phyloP scores from a whole-genome alignment of 345 rosid species.

The Triadica sebifera region DNA sequence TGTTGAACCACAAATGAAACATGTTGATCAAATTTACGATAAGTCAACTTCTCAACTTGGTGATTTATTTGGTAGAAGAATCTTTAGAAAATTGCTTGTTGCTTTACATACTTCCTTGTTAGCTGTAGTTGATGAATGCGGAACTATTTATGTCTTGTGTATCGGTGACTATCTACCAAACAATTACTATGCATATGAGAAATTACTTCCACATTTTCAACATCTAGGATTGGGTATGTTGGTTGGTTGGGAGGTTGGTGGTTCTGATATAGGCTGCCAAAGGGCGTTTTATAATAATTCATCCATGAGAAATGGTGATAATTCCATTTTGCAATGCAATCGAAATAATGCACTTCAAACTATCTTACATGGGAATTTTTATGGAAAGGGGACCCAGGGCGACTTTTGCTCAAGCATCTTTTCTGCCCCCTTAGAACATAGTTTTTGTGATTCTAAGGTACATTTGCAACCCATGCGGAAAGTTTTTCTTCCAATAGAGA shows the following conservation, averaged over 20 bases:
- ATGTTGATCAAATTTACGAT: conserved; percentile 32
- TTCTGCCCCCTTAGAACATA: conserved; percentile 46
- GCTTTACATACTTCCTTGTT: conserved; percentile 68
- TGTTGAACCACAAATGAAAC: conserved; percentile 30
- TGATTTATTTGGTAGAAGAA: conserved; percentile 38
- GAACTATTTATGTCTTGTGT: conserved; percentile 57
- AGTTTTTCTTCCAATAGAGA: conserved; percentile 59
- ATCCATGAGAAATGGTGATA: conserved; percentile 26
- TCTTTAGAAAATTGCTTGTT: conserved; percentile 66
- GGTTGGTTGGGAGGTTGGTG: conserved; percentile 72
- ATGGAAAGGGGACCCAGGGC: conserved; percentile 29
- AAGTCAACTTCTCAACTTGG: conserved; percentile 28
- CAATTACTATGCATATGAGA: conserved; percentile 30
- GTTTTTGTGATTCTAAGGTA: conserved; percentile 33
- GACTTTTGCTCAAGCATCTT: conserved; percentile 49
- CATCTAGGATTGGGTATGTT: conserved; percentile 60
- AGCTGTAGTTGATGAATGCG: conserved; percentile 78
- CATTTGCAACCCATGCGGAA: conserved; percentile 38
- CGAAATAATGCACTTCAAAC: conserved; percentile 29
- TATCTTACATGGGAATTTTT: conserved; percentile 27
- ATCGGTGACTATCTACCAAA: conserved; percentile 50
- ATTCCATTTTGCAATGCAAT: conserved; percentile 27
- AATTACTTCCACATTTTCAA: conserved; percentile 49
- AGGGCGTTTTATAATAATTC: conserved; percentile 29
- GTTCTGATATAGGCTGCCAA: conserved; percentile 61